A percentile compares a stretch with the other conserved stretches of the same genome.
Evolutionary conservation across 2,329 filamentous ascomycete species (phyloP).

Genomic region (Xylogone sp.): DNA sequence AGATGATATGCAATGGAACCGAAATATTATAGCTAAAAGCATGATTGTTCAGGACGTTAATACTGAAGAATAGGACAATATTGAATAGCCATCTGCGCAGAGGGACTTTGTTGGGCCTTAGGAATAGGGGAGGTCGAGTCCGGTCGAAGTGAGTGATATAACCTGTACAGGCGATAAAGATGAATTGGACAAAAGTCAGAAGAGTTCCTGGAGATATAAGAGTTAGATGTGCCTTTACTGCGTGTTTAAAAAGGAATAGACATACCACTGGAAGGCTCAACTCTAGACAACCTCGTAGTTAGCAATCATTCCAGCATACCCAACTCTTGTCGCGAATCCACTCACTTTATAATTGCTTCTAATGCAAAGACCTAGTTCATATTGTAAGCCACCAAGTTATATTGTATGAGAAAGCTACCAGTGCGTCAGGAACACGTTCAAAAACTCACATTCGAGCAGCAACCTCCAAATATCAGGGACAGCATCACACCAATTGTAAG

Average conservation of each 20-base stretch:
- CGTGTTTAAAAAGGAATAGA: constrained; percentile 1
- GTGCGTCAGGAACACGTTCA: constrained; percentile 3
- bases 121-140: constrained; percentile 63
- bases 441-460: constrained; percentile 78
- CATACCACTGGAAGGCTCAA: constrained; percentile 79
- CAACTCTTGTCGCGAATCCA: constrained; percentile 12
- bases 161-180: constrained; percentile 76
- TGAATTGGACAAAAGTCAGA: constrained; percentile 84
- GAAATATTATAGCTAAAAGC: constrained; percentile 97
- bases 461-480: constrained; percentile 88
- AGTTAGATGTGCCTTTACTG: constrained; percentile 8
- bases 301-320: constrained; percentile 5
- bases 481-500: constrained; percentile 66
- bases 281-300: constrained; percentile 43
- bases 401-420: constrained; percentile 1
- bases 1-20: constrained; percentile 93
- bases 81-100: constrained; percentile 83
- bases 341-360: constrained; percentile 91
- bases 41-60: constrained; percentile 96
- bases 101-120: constrained; percentile 76
- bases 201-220: constrained; percentile 59
- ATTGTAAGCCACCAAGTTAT: constrained; percentile 19
- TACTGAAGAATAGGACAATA: constrained; percentile 84
- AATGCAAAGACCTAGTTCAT: constrained; percentile 78
- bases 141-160: constrained; percentile 72